Conservation (phyloP, 2,329 filamentous ascomycete species). For the Ophiostoma tasmaniense region DNA sequence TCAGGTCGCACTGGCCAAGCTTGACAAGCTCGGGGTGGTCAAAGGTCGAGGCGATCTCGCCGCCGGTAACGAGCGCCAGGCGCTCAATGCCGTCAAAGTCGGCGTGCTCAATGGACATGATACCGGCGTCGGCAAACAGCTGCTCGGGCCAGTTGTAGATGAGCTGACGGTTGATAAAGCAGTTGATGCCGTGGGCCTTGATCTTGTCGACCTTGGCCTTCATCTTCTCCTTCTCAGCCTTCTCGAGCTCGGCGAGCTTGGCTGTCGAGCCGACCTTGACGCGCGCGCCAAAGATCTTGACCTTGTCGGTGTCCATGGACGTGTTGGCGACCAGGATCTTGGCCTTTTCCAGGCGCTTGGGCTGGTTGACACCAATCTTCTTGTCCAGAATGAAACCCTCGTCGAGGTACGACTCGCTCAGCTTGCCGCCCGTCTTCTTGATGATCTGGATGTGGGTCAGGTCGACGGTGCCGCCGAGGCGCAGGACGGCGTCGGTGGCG, state of each 20-base stretch:
- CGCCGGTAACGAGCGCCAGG: constrained; percentile 86
- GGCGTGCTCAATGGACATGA: constrained; percentile 97
- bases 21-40: constrained; percentile 97
- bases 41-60: constrained; percentile 95
- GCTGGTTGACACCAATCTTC: constrained; percentile 98
- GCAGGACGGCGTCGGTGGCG: constrained; percentile 82
- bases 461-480: constrained; percentile 83
- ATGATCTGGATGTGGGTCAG: constrained; percentile 98
- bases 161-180: constrained; percentile 97
- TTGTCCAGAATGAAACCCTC: constrained; percentile 98
- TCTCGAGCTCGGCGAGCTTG: constrained; percentile 96
- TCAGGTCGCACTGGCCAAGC: constrained; percentile 86
- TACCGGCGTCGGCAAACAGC: constrained; percentile 93
- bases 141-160: constrained; percentile 99
- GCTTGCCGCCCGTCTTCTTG: constrained; percentile 97
- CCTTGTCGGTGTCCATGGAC: constrained; percentile 98
- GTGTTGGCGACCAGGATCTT: constrained; percentile 98
- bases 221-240: constrained; percentile 99
- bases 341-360: constrained; percentile 92
- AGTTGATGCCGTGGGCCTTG: constrained; percentile 98
- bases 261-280: constrained; percentile 95
- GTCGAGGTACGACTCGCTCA: constrained; percentile 94
- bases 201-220: constrained; percentile 98
- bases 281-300: constrained; percentile 97
- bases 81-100: constrained; percentile 98